Evolutionary conservation across 2,329 filamentous ascomycete species (phyloP), one percentile per base, ranked within the genome.

Genomic region (Talaromyces rugulosus): DNA sequence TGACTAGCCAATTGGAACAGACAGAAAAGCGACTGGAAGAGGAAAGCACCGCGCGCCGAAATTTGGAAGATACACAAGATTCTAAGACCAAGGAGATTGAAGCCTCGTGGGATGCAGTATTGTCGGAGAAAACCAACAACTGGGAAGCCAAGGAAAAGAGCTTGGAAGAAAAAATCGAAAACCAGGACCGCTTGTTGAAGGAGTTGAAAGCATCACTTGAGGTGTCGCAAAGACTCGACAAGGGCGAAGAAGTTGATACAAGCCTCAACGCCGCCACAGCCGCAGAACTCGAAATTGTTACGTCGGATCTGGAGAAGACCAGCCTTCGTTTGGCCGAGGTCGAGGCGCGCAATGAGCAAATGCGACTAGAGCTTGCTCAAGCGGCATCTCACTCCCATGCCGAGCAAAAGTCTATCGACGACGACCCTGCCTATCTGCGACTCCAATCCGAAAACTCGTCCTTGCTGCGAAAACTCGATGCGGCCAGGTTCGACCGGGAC

Each of bases 131-230:
- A 78, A 89, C 91, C 70, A 92, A 94, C 74, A 99, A 99, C 72
- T 99, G 95, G 95, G 88, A 90, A 59, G 88, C 94, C 8, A 97
- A 96, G 73, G 95, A 99, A 79, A 91, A 90, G 78, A 87, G 86
- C 31, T 78, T 97, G 63, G 92, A 96, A 71, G 94, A 98, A 69
- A 98, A 97, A 78, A 83, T 96, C 3, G 94, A 97, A 75, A 96
- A 89, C 69, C 94, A 99, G 73, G 95, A 99, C 56, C 87, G 92
- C 6, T 78, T 99, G 44, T 78, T 99, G 68, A 96, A 90, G 71
- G 96, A 99, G 75, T 87, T 98, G 72, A 98, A 97, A 78, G 95
- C 95, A 30, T 97, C 88, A 78, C 97, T 97, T 72, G 95, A 99
- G 76, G 95, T 99, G 60, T 95, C 91, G 53, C 93, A 98, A 74